Evolutionary conservation across 805 yeast genomes (phyloP), one percentile per base, ranked within the genome.

Genomic region (Sungouiella thailandica): DNA sequence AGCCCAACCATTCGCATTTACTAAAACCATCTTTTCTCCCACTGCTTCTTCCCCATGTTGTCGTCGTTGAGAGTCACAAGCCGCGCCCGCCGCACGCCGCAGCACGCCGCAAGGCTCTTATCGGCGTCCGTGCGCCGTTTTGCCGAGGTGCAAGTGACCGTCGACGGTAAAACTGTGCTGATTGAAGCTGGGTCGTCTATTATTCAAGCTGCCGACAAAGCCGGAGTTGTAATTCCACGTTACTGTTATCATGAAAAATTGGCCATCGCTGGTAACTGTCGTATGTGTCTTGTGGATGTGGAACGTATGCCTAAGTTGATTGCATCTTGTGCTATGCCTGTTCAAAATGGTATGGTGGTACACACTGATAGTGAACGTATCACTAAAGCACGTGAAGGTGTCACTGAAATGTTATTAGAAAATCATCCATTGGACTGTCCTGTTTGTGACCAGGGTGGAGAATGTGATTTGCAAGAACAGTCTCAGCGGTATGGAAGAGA

Each of bases 351-450:
- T 35, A 84, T 85, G 94, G 87, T 83, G 25, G 88, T 85, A 34
- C 76, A 79, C 55, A 85, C 95, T 32, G 74, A 80, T 56, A 66
- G 81, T 25, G 90, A 82, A 47, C 76, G 86, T 54, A 84, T 83
- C 43, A 80, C 76, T 60, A 78, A 81, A 60, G 86, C 89, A 29
- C 76, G 95, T 56, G 95, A 85, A 62, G 90, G 90, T 57, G 93
- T 85, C 49, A 86, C 94, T 28, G 95, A 86, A 63, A 83, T 85
- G 80, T 65, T 85, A 42, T 72, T 85, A 44, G 86, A 85, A 47
- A 86, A 86, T 70, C 95, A 85, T 67, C 95, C 95, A 15, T 72
- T 85, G 55, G 95, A 86, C 66, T 85, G 95, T 65, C 95, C 95
- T 16, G 82, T 85, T 36, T 85, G 95, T 62, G 95, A 85, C 64